phyloP scores from a whole-genome alignment of 371 early-diverging fungal species.

The Apophysomyces sp. region DNA sequence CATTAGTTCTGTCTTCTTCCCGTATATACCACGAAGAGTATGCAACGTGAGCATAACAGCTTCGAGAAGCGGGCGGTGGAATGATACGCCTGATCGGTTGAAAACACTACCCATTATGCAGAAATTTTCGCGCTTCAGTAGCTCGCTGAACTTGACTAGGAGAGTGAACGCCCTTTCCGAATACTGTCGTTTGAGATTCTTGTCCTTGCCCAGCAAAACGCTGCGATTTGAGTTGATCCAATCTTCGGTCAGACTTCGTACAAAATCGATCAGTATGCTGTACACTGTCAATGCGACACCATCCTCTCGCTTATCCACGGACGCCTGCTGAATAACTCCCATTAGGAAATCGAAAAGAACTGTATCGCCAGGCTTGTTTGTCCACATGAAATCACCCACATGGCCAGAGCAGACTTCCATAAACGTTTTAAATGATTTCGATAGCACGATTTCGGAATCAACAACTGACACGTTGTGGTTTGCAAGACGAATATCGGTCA shows the following conservation, averaged over 20 bases:
- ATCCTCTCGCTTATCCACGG: conserved; percentile 21
- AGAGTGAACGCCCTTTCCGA: conserved; percentile 22
- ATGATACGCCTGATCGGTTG: conserved; percentile 20
- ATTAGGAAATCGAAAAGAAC: conserved; percentile 23
- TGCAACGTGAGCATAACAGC: conserved; percentile 30
- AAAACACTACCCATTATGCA: conserved; percentile 28
- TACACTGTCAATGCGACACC: conserved; percentile 29
- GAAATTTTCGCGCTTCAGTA: conserved; percentile 35
- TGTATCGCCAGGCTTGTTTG: conserved; percentile 9
- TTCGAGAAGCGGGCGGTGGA: conserved; percentile 43
- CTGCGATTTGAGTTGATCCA: conserved; percentile 30
- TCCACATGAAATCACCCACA: conserved; percentile 33
- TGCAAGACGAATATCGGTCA: conserved; percentile 20
- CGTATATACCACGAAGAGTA: conserved; percentile 24
- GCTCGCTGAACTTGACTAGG: conserved; percentile 16
- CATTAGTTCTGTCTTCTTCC: background rate
- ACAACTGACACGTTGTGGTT: conserved; percentile 42
- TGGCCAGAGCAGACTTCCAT: conserved; percentile 32
- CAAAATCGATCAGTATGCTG: conserved; percentile 24
- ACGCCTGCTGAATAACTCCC: conserved; percentile 17
- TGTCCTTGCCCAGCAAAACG: conserved; percentile 11
- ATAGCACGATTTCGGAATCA: conserved; percentile 33
- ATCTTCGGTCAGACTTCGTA: conserved; percentile 41
- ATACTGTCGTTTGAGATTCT: conserved; percentile 17
- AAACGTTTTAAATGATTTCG: conserved; percentile 36